Base-by-base conservation (phyloP, 164 flowering plant genomes). In the Warburgia ugandensis region DNA sequence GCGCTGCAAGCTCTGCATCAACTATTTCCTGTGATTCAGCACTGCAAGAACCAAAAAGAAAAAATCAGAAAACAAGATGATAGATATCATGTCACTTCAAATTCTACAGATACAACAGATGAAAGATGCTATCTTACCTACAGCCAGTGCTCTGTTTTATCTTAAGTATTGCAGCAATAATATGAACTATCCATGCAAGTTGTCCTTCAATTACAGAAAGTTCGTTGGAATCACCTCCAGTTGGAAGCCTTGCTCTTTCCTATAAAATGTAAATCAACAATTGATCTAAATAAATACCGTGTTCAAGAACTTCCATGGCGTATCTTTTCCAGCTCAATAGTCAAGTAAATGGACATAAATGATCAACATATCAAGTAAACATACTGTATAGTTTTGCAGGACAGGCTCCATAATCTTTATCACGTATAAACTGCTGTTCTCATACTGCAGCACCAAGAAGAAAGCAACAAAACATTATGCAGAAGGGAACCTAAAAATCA, bases 1-100 rank as follows among this genome's bases (percentile, higher is more conserved):
- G 94, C 40, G 96, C 97, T 41, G 99, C 79, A 45, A 94, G 95
- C 70, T 89, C 99, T 13, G 97, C 99, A 77, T 94, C 99, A 63
- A 88, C 73, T 45, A 82, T 68, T 70, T 94, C 99, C 67, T 86
- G 97, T 36, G 99, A 76, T 56, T 94, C 99, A 38, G 62, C 56
- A 68, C 97, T 86, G 79, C 78, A 78, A 43, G 12, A 56, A 12
- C 40, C 45, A n/a, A 49, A 56, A 28, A 41, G 31, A 45, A 44
- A n/a, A 33, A 63, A 47, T 3, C 10, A 59, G 10, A 46, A 32
- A 13, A 10, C 29, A 49, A n/a, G 23, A 5, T 41, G 19, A 28
- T 19, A 22, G 5, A 30, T 20, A 30, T 17, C n/a, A 25, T 25
- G 13, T n/a, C 9, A n/a, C 8, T 6, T 22, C 10, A 35, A 14